Conservation (phyloP, 2,329 filamentous ascomycete genomes). For the Acarospora socialis region DNA sequence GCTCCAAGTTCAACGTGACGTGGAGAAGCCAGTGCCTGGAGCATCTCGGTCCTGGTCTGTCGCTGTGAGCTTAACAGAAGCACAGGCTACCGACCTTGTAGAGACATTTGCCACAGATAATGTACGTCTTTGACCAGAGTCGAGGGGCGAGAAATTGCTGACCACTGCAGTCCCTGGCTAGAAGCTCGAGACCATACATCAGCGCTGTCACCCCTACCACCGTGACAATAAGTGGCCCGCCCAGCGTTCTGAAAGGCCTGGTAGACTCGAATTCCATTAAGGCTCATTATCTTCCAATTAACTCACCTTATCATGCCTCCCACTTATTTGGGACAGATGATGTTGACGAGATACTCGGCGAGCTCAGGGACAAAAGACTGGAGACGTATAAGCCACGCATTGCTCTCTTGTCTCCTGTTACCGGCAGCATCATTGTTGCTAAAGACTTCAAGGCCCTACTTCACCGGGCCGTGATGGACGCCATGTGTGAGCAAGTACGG, state of each 20-base stretch:
- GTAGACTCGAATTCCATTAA: conserved; percentile 1
- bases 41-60: conserved; percentile 5
- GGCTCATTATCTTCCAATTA: conserved; percentile 5
- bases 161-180: conserved; percentile 2
- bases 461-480: conserved; percentile 1
- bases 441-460: conserved; percentile 2
- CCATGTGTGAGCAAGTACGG: conserved; percentile 3
- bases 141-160: too few species aligned
- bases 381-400: conserved; percentile 3
- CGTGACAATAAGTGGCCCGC: conserved; percentile 13
- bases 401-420: conserved; percentile 2
- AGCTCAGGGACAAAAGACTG: background rate
- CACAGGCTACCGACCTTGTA: conserved; percentile 1
- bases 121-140: too few species aligned
- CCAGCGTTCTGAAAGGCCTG: conserved; percentile 6
- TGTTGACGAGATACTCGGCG: conserved; percentile 4
- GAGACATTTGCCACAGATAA: conserved; percentile 3
- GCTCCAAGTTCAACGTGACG: background rate
- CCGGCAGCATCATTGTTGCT: background rate
- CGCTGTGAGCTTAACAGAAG: conserved; percentile 2
- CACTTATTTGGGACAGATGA: conserved; percentile 8
- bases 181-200: conserved; percentile 3
- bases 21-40: conserved; percentile 2
- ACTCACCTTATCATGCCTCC: conserved; percentile 12
- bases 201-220: conserved; percentile 8